phyloP scores from a whole-genome alignment of 805 yeast genomes.

The Starmerella scarabaei region DNA sequence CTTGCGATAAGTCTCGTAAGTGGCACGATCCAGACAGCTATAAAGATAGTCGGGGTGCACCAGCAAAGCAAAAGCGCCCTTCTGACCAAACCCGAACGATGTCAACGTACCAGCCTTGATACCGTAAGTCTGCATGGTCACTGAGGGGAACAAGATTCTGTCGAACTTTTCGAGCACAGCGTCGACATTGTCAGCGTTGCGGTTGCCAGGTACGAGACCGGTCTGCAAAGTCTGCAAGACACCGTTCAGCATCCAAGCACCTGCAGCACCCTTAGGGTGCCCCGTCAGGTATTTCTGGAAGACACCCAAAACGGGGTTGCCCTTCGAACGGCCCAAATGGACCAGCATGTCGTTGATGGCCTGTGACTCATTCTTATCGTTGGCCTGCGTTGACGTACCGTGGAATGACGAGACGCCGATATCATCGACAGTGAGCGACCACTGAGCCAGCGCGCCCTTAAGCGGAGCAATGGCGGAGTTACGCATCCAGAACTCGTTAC shows the following conservation, averaged over 20 bases:
- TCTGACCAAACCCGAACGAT: slow-evolving; percentile 98
- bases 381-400: slow-evolving; percentile 97
- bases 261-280: slow-evolving; percentile 99
- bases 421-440: slow-evolving; percentile 86
- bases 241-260: slow-evolving; percentile 99
- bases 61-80: slow-evolving; percentile 92
- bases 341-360: slow-evolving; percentile 85
- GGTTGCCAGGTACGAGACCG: slow-evolving; percentile 96
- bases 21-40: slow-evolving; percentile 60
- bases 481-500: slow-evolving; percentile 80
- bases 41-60: slow-evolving; percentile 88
- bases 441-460: slow-evolving; percentile 93
- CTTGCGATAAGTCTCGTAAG: slow-evolving; percentile 56
- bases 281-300: slow-evolving; percentile 99
- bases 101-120: slow-evolving; percentile 94
- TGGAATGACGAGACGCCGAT: slow-evolving; percentile 96
- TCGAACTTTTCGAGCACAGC: slow-evolving; percentile 67
- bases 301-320: slow-evolving; percentile 94
- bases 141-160: slow-evolving; percentile 85
- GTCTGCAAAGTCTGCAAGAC: slow-evolving; percentile 82
- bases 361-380: slow-evolving; percentile 94
- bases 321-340: slow-evolving; percentile 92
- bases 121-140: slow-evolving; percentile 88
- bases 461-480: slow-evolving; percentile 94
- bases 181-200: slow-evolving; percentile 96